phyloP scores from a whole-genome alignment of 495 filamentous ascomycete species.

The Hyaloscypha variabilis region DNA sequence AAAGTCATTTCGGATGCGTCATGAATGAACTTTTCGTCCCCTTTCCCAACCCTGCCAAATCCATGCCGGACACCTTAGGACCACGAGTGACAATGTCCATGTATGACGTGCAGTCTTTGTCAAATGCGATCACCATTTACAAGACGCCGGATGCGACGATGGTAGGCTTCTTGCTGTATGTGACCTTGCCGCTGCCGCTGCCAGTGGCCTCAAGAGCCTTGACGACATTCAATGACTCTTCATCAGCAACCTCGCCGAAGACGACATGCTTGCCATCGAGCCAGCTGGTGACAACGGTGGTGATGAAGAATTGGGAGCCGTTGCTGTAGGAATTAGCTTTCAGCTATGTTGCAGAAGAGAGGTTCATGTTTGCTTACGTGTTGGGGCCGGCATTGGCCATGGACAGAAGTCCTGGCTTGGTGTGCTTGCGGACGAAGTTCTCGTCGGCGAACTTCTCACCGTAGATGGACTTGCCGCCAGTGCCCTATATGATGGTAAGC shows the following conservation, averaged over 20 bases:
- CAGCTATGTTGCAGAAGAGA: constrained; percentile 21
- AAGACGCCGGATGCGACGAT: constrained; percentile 63
- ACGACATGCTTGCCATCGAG: constrained; percentile 82
- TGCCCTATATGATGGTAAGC: constrained; percentile 57
- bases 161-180: constrained; percentile 65
- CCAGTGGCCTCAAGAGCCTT: constrained; percentile 75
- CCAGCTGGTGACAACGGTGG: constrained; percentile 71
- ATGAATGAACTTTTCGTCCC: constrained; percentile 31
- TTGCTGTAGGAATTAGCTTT: constrained; percentile 52
- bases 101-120: constrained; percentile 20
- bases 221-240: constrained; percentile 64
- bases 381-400: constrained; percentile 97
- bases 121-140: constrained; percentile 38
- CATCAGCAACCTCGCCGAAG: constrained; percentile 75
- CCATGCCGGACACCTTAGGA: constrained; percentile 4
- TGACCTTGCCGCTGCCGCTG: constrained; percentile 60
- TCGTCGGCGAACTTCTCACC: constrained; percentile 90
- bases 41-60: constrained; percentile 14
- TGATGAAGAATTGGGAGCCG: constrained; percentile 81
- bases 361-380: constrained; percentile 56
- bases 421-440: constrained; percentile 82
- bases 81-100: constrained; percentile 18
- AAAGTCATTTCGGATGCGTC: constrained; percentile 22
- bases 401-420: constrained; percentile 75
- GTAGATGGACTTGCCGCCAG: constrained; percentile 86